Base-by-base conservation (phyloP, 495 filamentous ascomycete genomes). In the Podospora appendiculata region DNA sequence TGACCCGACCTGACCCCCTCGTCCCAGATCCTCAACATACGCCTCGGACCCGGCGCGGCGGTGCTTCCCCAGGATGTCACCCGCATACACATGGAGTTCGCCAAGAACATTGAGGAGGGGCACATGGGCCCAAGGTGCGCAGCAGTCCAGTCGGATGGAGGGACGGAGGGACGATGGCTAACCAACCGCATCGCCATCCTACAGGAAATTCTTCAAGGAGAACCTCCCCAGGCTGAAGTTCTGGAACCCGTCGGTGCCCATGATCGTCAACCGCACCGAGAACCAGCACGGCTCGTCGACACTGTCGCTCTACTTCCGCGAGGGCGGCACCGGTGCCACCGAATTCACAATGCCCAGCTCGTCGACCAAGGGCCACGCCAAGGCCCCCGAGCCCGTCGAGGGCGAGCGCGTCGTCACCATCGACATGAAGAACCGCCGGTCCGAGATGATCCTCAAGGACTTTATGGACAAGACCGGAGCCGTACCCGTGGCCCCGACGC, bases 221-320 rank as follows among this genome's bases (percentile, higher is more conserved):
- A 86, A 80, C 59, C 83, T 98, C 34, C 87, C 88, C 2, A 81
- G 88, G 56, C 74, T 98, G 19, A 95, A 98, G 76, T 97, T 85
- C 74, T 86, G 93, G 75, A 98, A 98, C 65, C 93, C 93, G 0
- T 73, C 80, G 8, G 65, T 97, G 13, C 78, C 81, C 13, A 92
- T 97, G 83, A 84, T 86, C 36, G 82, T 97, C 48, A 80, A 80
- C 59, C 85, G 88, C 46, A 82, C 75, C 17, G 41, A 53, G 16
- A 72, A 86, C 19, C 70, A 81, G 47, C 65, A 59, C 45, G 81
- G 73, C 38, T 83, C 78, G 2, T 82, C 91, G 6, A 79, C 70
- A 1, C 72, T 97, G 68, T 86, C 83, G 53, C 73, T 98, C 48
- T 89, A 89, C 73, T 90, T 87, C 64, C 62, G 68, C 57, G 62